These are phyloP conservation scores for Globisporangium splendens DNA, from an alignment of 352 stramenopile species.

Conservation along the genomic window DNA sequence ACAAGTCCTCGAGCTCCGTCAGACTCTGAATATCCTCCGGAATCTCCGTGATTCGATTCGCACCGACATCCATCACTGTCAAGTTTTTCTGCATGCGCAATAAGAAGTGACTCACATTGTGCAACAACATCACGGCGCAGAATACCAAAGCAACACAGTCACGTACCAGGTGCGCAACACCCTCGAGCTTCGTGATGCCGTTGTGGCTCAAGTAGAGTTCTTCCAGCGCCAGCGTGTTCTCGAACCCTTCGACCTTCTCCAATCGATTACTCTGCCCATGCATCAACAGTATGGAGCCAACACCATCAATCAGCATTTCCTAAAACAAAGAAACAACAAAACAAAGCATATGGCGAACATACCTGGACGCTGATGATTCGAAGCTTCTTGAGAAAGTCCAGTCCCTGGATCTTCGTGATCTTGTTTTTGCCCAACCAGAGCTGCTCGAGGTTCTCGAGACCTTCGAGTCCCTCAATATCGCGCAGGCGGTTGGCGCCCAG, in stretches of 20 bases:
- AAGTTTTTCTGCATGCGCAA: constrained; percentile 40
- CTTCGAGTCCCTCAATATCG: constrained; percentile 90
- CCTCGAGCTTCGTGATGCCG: constrained; percentile 89
- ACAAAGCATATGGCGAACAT: neutral
- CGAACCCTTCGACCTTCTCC: constrained; percentile 89
- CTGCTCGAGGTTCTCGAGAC: constrained; percentile 90
- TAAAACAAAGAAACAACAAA: no score
- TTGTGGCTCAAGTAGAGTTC: constrained; percentile 99
- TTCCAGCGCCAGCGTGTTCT: constrained; percentile 83
- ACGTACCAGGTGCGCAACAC: constrained; percentile 68
- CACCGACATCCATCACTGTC: constrained; percentile 69
- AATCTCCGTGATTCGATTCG: constrained; percentile 79
- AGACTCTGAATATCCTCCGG: constrained; percentile 39
- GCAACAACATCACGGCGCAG: neutral
- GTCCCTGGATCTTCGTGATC: constrained; percentile 90
- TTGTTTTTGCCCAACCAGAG: constrained; percentile 99
- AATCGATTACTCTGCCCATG: constrained; percentile 93
- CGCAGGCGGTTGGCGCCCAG: constrained; percentile 95
- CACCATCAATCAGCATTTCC: neutral
- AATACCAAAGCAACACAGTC: neutral
- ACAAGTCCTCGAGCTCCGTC: constrained; percentile 64
- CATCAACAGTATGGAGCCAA: neutral
- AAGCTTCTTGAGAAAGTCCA: constrained; percentile 88
- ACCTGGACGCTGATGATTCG: constrained; percentile 75
- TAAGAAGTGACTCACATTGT: neutral